These are phyloP conservation scores for Cardamine chenopodiifolia DNA, from an alignment of 345 rosid species.

Conservation along the genomic window DNA sequence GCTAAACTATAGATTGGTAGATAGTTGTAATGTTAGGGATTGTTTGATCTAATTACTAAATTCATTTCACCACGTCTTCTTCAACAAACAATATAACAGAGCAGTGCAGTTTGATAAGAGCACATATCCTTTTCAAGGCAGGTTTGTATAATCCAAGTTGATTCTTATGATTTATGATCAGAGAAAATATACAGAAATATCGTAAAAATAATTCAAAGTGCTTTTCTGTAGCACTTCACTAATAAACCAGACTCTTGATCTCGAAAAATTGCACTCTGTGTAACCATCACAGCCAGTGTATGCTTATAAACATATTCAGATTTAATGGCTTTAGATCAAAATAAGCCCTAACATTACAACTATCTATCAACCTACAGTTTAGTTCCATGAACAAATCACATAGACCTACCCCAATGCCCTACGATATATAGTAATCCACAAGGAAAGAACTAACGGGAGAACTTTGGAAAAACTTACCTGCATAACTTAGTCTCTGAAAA, in stretches of 20 bases:
- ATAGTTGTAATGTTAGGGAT: background rate
- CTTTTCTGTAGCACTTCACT: background rate
- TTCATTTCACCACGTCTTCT: background rate
- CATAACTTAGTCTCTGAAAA: constrained; percentile 72
- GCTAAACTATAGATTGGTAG: background rate
- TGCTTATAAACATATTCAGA: background rate
- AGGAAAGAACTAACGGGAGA: background rate
- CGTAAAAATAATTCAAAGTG: background rate
- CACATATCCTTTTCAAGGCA: constrained; percentile 5
- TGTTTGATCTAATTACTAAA: background rate
- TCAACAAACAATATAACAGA: constrained; percentile 6
- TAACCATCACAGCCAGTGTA: background rate
- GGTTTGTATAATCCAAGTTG: constrained; percentile 10
- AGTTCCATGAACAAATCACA: constrained; percentile 11
- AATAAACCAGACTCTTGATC: background rate
- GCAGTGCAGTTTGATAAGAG: constrained; percentile 5
- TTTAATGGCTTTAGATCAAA: background rate
- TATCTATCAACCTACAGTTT: background rate
- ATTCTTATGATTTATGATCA: background rate
- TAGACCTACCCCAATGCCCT: constrained; percentile 13
- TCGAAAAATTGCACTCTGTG: background rate
- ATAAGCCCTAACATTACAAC: constrained; percentile 6
- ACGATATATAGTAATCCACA: background rate
- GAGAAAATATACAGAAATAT: background rate
- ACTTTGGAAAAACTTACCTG: constrained; percentile 47